A percentile compares a stretch with the other conserved stretches of the same genome.
These are phyloP conservation scores for Clavulina sp. DNA, from an alignment of 768 basidiomycete species.

Conservation along the genomic window DNA sequence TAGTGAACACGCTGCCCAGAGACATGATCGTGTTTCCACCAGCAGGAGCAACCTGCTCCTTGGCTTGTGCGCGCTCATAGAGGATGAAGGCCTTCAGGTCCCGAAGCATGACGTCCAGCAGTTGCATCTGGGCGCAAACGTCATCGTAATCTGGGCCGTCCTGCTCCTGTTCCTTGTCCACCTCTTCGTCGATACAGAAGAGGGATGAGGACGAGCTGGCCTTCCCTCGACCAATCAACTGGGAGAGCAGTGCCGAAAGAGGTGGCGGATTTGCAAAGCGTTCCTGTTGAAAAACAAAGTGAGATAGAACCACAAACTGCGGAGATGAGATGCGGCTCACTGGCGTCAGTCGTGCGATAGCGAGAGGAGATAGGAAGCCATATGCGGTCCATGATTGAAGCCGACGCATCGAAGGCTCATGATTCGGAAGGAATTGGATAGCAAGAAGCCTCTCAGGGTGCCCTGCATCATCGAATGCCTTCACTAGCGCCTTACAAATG, in stretches of 20 bases:
- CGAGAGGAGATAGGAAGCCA: background rate
- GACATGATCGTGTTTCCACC: background rate
- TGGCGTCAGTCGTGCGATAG: background rate
- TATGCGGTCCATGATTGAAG: background rate
- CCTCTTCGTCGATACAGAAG: too few relatives aligned
- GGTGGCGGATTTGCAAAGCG: background rate
- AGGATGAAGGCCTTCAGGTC: background rate
- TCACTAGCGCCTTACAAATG: too few relatives aligned
- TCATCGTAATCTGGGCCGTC: background rate
- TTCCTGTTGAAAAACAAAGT: background rate
- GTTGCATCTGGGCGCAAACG: background rate
- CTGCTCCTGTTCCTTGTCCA: background rate
- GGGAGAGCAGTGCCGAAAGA: background rate
- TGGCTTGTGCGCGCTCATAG: background rate
- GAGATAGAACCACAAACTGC: background rate
- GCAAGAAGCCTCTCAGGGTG: too few relatives aligned
- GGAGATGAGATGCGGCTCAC: background rate
- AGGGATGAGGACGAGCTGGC: too few relatives aligned
- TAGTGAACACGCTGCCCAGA: background rate
- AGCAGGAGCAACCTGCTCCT: background rate
- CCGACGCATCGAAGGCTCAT: background rate
- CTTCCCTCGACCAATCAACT: too few relatives aligned
- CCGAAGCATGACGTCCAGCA: background rate
- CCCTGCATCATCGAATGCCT: too few relatives aligned
- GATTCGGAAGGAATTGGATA: too few relatives aligned